These are phyloP conservation scores for Gliomastix tumulicola DNA, from an alignment of 2,329 filamentous ascomycete species.

Conservation along the genomic window DNA sequence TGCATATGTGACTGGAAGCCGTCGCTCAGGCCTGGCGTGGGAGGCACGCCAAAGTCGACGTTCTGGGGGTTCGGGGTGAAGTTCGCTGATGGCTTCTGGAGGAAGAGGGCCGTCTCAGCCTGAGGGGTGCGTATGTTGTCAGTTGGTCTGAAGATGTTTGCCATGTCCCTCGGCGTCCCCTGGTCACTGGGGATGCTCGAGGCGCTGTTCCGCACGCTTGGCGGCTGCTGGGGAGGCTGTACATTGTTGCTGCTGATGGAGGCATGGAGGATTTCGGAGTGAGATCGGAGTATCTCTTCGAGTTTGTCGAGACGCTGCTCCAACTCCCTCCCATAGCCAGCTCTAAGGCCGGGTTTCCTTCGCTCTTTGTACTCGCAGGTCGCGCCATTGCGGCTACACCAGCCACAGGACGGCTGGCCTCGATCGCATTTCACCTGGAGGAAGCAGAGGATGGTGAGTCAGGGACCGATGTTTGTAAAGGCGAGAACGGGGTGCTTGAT, in stretches of 20 bases:
- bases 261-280: conserved; percentile 59
- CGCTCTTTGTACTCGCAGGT: conserved; percentile 62
- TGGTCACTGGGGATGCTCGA: conserved; percentile 47
- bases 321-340: conserved; percentile 65
- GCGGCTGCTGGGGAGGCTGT: conserved; percentile 18
- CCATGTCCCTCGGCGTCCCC: conserved; percentile 43
- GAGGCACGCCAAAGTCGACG: conserved; percentile 42
- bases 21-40: conserved; percentile 40
- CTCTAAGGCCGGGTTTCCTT: conserved; percentile 59
- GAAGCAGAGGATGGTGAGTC: background rate
- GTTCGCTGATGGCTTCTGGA: conserved; percentile 50
- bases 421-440: conserved; percentile 70
- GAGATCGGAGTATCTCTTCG: conserved; percentile 57
- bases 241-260: conserved; percentile 30
- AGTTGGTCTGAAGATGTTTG: conserved; percentile 38
- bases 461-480: background rate
- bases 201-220: conserved; percentile 41
- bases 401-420: conserved; percentile 64
- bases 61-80: conserved; percentile 38
- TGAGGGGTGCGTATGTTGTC: conserved; percentile 46
- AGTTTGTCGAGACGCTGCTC: conserved; percentile 66
- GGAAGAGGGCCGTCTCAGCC: conserved; percentile 51
- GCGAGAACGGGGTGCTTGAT: no score
- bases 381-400: conserved; percentile 58
- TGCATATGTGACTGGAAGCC: conserved; percentile 37